Evolutionary conservation across 148 eudicot species (phyloP).

Genomic region (Chenopodium formosanum): DNA sequence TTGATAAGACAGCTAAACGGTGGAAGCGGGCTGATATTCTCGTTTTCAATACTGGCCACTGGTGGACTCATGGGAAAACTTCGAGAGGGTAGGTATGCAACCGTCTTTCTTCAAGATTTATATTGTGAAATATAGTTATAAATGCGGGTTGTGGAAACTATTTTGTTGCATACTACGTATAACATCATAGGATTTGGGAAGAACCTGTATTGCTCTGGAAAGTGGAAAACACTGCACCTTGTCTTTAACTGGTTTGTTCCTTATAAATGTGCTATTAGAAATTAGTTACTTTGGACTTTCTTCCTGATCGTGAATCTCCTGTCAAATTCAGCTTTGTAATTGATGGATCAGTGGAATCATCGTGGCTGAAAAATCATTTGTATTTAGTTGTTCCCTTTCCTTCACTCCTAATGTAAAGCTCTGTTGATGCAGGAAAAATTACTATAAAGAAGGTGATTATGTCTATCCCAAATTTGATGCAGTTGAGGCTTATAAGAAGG

Average conservation of each 20-base stretch:
- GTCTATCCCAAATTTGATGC: slow-evolving; percentile 68
- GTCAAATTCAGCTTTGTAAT: background rate
- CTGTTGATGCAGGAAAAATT: slow-evolving; percentile 65
- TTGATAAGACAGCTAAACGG: slow-evolving; percentile 68
- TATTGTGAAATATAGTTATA: background rate
- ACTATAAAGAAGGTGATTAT: slow-evolving; percentile 78
- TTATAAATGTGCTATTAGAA: background rate
- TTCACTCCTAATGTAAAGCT: slow-evolving; percentile 1
- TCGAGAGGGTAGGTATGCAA: slow-evolving; percentile 76
- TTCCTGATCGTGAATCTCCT: background rate
- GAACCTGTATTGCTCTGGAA: background rate
- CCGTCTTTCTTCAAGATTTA: background rate
- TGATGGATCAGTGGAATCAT: background rate
- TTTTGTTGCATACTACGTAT: background rate
- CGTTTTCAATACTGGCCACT: slow-evolving; percentile 92
- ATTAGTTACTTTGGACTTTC: background rate
- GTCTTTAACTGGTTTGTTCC: background rate
- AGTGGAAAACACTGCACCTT: background rate
- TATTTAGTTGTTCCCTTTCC: background rate
- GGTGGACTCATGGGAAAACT: slow-evolving; percentile 99
- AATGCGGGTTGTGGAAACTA: background rate
- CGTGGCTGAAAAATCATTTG: background rate
- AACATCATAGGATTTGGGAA: background rate
- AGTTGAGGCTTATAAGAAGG: slow-evolving; percentile 81
- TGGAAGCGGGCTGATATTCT: slow-evolving; percentile 92